Conservation (phyloP, 805 yeast species). For the Candida wancherniae region DNA sequence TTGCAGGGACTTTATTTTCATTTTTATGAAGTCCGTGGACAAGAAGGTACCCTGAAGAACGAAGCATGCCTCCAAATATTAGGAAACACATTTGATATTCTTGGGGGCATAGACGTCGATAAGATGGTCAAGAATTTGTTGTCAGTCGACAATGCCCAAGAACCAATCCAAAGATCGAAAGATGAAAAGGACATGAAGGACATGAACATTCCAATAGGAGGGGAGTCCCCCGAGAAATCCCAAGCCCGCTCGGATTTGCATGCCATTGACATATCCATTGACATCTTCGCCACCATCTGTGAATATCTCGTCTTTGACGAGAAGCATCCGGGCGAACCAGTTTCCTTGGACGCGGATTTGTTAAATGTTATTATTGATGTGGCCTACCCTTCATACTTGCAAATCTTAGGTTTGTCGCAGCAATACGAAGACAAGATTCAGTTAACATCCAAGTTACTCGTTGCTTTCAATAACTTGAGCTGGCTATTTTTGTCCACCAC, state of each 20-base stretch:
- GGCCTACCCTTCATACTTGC: constrained; percentile 30
- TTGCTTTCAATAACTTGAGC: constrained; percentile 66
- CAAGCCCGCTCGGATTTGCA: constrained; percentile 51
- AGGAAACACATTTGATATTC: constrained; percentile 18
- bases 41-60: constrained; percentile 14
- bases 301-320: constrained; percentile 47
- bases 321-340: constrained; percentile 18
- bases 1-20: constrained; percentile 42
- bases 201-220: constrained; percentile 21
- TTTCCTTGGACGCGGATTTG: constrained; percentile 19
- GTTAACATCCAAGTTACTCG: constrained; percentile 51
- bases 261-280: constrained; percentile 66
- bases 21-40: constrained; percentile 28
- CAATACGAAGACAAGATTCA: constrained; percentile 22
- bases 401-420: constrained; percentile 36
- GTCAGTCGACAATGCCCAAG: constrained; percentile 32
- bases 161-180: constrained; percentile 23
- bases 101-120: constrained; percentile 26
- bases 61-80: constrained; percentile 20
- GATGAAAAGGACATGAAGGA: constrained; percentile 17
- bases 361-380: constrained; percentile 17
- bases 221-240: constrained; percentile 33
- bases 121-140: constrained; percentile 6
- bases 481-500: constrained; percentile 48
- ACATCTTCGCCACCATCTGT: constrained; percentile 68